Conservation (phyloP, 345 rosid genomes). For the Atalantia buxifolia region DNA sequence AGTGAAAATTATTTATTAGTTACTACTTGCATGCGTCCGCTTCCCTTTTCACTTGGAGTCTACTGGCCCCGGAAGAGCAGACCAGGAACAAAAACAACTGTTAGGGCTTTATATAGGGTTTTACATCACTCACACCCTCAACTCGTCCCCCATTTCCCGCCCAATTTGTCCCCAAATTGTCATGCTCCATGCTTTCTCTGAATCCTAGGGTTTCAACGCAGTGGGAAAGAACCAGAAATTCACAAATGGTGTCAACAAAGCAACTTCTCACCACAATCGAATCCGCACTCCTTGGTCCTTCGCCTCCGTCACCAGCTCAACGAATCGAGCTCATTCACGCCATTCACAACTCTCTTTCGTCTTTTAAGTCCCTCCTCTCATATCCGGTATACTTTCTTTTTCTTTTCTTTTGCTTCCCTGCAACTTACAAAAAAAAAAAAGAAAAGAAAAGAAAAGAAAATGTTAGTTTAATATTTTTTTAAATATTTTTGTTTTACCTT, state of each 20-base stretch:
- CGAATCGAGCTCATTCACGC: conserved; percentile 78
- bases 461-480: background rate
- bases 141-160: conserved; percentile 16
- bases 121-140: background rate
- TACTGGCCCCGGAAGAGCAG: background rate
- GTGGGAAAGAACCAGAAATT: background rate
- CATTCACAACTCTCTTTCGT: conserved; percentile 61
- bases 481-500: conserved; percentile 1
- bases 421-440: background rate
- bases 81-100: background rate
- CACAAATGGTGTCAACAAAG: conserved; percentile 59
- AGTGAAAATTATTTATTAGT: too few relatives aligned
- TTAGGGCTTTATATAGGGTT: conserved; percentile 23
- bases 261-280: conserved; percentile 66
- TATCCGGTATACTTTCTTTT: conserved; percentile 45
- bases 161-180: background rate
- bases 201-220: conserved; percentile 8
- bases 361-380: conserved; percentile 66
- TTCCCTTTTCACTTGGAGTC: background rate
- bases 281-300: conserved; percentile 60
- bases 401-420: background rate
- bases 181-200: background rate
- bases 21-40: background rate
- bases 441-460: background rate
- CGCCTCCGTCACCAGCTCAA: conserved; percentile 64